Evolutionary conservation across 257 asterid species (phyloP), one percentile per base, ranked within the genome.

Genomic region (Linaria vulgaris): DNA sequence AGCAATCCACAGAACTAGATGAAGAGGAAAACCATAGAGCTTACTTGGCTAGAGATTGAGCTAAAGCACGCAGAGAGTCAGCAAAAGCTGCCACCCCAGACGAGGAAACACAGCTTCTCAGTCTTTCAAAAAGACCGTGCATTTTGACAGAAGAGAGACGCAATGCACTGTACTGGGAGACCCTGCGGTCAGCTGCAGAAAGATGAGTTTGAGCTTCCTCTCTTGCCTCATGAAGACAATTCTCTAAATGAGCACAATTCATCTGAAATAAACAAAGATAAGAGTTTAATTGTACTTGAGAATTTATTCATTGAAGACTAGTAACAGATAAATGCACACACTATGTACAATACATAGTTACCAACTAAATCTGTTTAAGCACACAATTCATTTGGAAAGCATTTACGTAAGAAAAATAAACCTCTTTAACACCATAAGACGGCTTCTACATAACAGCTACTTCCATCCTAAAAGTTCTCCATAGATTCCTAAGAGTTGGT

Each of bases 171-270:
- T 91, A 88, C 79, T 88, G 84, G 7, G 95, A 83, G 77, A 96
- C 96, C 79, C 90, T 79, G 41, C 95, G 89, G 63, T 88, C 95
- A 48, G 98, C 97, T 19, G 96, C 91, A 72, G 96, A 88, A 22
- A 84, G 95, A 82, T 91, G 84, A 68, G 98, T 88, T 74, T 91
- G 96, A 39, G 98, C 96, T 82, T 91, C 96, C 72, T 91, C 84
- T 74, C 96, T 88, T 37, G 98, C 96, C 74, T 91, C 96, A 43
- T 91, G 98, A 52, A 91, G 82, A 69, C 95, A 91, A 57, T 88
- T 91, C 87, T 91, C 96, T 49, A 91, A 69, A 76, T 91, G 96
- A 23, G 95, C 96, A 72, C 98, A 91, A 67, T 91, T 91, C 98
- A 88, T 82, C 98, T 91, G 88, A 78, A 71, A 55, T 51, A 39